Conservation (phyloP, 495 filamentous ascomycete species). For the Chaetomium fimeti region DNA sequence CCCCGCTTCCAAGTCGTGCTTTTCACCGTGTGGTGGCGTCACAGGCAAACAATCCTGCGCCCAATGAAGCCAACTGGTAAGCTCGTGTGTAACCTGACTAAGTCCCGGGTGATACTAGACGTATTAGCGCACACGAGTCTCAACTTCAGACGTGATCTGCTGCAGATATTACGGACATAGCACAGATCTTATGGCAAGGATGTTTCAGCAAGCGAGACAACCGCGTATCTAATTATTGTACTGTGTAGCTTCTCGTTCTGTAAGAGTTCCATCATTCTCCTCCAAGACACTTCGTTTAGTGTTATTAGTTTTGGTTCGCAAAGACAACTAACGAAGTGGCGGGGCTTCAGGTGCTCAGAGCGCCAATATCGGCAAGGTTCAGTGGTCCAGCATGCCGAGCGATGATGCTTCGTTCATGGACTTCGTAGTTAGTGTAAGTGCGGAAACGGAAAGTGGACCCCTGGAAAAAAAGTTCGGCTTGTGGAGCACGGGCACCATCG, state of each 20-base stretch:
- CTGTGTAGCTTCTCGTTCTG: too few species aligned
- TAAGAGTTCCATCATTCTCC: neutral
- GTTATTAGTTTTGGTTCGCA: neutral
- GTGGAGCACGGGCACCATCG: constrained; percentile 4
- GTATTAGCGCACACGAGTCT: neutral
- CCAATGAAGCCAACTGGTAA: neutral
- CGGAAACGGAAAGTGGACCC: constrained; percentile 13
- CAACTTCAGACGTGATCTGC: constrained; percentile 4
- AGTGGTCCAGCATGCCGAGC: neutral
- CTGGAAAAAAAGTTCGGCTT: constrained; percentile 8
- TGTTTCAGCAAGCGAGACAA: neutral
- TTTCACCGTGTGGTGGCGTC: neutral
- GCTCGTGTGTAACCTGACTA: neutral
- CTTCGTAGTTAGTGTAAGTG: constrained; percentile 8
- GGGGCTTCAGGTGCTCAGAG: too few species aligned
- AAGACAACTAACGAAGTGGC: neutral
- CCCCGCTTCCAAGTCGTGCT: neutral
- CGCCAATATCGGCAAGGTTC: too few species aligned
- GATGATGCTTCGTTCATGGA: too few species aligned
- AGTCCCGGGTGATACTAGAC: neutral
- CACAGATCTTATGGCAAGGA: constrained; percentile 1
- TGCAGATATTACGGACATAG: constrained; percentile 4
- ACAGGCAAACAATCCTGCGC: constrained; percentile 6
- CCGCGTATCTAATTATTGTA: neutral
- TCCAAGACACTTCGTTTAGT: neutral